A percentile compares a stretch with the other conserved stretches of the same genome.
phyloP scores from a whole-genome alignment of 192 early-diverging fungal genomes.

The Gonapodya prolifera region DNA sequence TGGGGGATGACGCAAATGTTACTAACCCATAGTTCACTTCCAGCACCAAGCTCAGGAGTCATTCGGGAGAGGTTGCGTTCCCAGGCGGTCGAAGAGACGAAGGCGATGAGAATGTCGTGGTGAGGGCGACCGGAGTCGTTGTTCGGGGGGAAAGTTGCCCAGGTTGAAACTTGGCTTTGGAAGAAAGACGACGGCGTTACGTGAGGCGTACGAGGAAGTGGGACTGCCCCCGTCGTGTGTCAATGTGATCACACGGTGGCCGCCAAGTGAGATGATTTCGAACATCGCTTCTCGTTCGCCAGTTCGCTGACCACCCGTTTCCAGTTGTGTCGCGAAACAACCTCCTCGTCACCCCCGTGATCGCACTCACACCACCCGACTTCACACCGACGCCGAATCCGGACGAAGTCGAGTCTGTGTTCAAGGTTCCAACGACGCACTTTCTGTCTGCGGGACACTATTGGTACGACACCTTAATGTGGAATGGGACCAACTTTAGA shows the following conservation, averaged over 20 bases:
- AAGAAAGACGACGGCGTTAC: background rate
- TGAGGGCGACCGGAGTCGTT: no score
- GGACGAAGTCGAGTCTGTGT: background rate
- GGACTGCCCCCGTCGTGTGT: background rate
- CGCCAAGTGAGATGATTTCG: background rate
- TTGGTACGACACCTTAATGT: background rate
- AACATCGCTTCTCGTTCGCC: background rate
- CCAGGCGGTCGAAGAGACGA: background rate
- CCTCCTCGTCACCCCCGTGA: background rate
- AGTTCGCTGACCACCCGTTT: background rate
- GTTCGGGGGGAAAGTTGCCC: no score
- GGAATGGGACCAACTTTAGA: no score
- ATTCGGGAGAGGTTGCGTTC: background rate
- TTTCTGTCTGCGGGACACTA: background rate
- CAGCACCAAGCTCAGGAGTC: background rate
- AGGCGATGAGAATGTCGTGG: background rate
- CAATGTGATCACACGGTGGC: background rate
- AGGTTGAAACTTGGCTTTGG: background rate
- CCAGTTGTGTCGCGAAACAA: background rate
- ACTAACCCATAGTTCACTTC: no score
- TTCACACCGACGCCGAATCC: background rate
- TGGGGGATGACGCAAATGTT: no score
- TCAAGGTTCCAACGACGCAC: background rate
- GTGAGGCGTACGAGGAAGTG: slow-evolving; percentile 1
- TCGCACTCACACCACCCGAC: background rate